A percentile compares a stretch with the other conserved stretches of the same genome.
phyloP scores from a whole-genome alignment of 2,329 filamentous ascomycete species.

The Aspergillus sp. region DNA sequence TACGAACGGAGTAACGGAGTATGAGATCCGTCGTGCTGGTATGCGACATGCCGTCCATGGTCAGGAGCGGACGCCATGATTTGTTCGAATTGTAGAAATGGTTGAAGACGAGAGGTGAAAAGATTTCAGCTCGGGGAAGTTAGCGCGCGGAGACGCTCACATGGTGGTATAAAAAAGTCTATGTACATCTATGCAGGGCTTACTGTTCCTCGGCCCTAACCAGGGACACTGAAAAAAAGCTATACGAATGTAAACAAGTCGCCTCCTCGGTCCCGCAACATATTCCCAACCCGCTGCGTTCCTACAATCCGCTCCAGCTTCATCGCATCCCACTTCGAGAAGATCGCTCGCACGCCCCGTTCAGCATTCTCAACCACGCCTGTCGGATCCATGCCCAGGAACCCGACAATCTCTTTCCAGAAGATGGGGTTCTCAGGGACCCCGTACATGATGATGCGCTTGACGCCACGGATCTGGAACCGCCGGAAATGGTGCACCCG shows the following conservation, averaged over 20 bases:
- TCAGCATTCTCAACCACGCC: slow-evolving; percentile 50
- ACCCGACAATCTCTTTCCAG: slow-evolving; percentile 37
- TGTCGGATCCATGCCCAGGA: slow-evolving; percentile 32
- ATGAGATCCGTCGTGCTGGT: not conserved
- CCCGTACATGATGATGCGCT: slow-evolving; percentile 78
- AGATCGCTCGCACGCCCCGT: slow-evolving; percentile 53
- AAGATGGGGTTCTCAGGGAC: slow-evolving; percentile 72
- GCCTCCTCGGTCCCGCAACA: slow-evolving; percentile 69
- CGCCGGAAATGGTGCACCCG: slow-evolving; percentile 93
- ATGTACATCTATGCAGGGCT: not conserved
- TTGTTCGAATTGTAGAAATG: not conserved
- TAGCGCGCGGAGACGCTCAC: not conserved
- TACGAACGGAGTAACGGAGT: not conserved
- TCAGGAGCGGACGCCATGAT: not conserved
- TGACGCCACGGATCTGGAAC: slow-evolving; percentile 74
- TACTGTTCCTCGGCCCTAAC: not conserved
- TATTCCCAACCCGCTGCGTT: slow-evolving; percentile 66
- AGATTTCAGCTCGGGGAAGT: not conserved
- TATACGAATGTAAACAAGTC: slow-evolving; percentile 96
- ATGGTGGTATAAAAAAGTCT: slow-evolving; percentile 1
- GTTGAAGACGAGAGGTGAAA: not conserved
- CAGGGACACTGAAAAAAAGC: slow-evolving; percentile 2
- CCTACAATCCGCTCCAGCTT: slow-evolving; percentile 85
- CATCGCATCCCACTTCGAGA: slow-evolving; percentile 82
- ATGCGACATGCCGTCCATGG: too few species aligned